Conservation (phyloP, 768 basidiomycete genomes). For the Rhizopogon rudus region DNA sequence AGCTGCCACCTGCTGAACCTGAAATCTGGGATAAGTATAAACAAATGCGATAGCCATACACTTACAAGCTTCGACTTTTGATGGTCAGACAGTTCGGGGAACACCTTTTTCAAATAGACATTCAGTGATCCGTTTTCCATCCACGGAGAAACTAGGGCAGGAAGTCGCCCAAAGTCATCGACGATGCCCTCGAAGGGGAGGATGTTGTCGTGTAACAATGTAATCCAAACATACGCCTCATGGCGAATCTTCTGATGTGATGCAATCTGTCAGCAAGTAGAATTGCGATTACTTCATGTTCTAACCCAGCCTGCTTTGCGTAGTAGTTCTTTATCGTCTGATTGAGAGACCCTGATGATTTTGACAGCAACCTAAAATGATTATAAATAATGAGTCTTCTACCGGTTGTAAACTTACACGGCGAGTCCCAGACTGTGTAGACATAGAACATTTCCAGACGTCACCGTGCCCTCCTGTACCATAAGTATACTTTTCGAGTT, state of each 20-base stretch:
- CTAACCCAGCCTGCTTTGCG: neutral
- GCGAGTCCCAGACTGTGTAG: neutral
- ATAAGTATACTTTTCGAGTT: neutral
- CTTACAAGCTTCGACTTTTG: constrained; percentile 14
- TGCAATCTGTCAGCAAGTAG: neutral
- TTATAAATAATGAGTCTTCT: neutral
- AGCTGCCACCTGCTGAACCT: constrained; percentile 2
- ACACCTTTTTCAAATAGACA: constrained; percentile 20
- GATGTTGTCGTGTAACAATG: constrained; percentile 25
- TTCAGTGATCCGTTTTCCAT: constrained; percentile 24
- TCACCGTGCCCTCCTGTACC: neutral
- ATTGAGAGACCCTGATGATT: neutral
- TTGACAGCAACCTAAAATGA: constrained; percentile 6
- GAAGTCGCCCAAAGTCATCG: constrained; percentile 7
- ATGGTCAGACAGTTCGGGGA: neutral
- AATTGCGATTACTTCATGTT: neutral
- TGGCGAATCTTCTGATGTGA: constrained; percentile 20
- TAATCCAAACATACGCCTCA: constrained; percentile 28
- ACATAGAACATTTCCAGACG: constrained; percentile 4
- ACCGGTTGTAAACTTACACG: neutral
- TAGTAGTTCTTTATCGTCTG: neutral
- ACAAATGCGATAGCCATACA: neutral
- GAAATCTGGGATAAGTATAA: neutral
- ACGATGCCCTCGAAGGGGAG: constrained; percentile 25
- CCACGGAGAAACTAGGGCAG: constrained; percentile 19